phyloP scores from a whole-genome alignment of 2,329 filamentous ascomycete genomes.

The Cladosporium sp. region DNA sequence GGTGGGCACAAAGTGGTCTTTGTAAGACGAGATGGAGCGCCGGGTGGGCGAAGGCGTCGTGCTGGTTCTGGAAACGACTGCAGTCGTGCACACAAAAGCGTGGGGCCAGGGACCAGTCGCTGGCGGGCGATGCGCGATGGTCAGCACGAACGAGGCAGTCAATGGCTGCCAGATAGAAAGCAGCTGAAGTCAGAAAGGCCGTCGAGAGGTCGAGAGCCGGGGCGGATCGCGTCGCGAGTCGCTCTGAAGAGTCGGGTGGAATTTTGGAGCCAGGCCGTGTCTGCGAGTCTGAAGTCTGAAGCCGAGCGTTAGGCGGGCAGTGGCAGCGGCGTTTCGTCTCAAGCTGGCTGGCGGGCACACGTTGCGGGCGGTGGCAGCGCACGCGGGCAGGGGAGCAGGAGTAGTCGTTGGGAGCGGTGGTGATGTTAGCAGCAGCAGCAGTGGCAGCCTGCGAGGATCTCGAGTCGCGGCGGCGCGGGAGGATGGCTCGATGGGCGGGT shows the following conservation, averaged over 20 bases:
- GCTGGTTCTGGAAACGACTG: slow-evolving; percentile 8
- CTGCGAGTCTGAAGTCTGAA: slow-evolving; percentile 7
- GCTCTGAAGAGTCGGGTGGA: slow-evolving; percentile 1
- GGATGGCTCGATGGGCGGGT: neutral
- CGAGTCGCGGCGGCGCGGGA: neutral
- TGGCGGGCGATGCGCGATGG: slow-evolving; percentile 8
- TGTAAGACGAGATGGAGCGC: slow-evolving; percentile 22
- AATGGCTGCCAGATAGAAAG: neutral
- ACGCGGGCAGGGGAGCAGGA: neutral
- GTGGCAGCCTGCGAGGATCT: neutral
- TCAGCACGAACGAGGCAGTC: neutral
- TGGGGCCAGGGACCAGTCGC: neutral
- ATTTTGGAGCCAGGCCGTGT: neutral
- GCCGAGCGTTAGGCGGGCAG: neutral
- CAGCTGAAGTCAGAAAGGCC: neutral
- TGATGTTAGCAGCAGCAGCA: neutral
- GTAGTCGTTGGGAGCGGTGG: neutral
- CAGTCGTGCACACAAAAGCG: slow-evolving; percentile 16
- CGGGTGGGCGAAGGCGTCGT: slow-evolving; percentile 13
- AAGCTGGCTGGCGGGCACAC: neutral
- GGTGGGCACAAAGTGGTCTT: slow-evolving; percentile 12
- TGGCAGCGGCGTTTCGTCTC: neutral
- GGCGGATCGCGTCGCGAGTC: neutral
- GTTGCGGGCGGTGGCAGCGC: neutral
- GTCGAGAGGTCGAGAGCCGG: neutral